Conservation (phyloP, 768 basidiomycete species). For the Pulveroboletus ravenelii region DNA sequence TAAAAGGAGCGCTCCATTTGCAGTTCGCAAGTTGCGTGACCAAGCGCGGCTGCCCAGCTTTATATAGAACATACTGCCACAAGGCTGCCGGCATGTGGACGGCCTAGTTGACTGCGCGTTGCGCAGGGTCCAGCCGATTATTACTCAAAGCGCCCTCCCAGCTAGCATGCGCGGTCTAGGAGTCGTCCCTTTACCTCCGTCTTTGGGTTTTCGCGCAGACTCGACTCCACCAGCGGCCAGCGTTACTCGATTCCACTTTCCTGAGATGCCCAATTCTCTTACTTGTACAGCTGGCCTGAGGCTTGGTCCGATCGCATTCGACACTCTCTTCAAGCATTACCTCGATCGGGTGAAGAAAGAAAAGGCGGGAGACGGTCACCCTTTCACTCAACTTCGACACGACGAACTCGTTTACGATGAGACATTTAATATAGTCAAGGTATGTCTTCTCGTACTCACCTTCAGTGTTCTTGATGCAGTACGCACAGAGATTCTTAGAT, state of each 20-base stretch:
- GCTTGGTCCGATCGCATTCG: constrained; percentile 68
- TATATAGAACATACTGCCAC: too few relatives aligned
- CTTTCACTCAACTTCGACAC: constrained; percentile 49
- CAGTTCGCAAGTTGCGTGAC: too few relatives aligned
- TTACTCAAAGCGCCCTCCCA: too few relatives aligned
- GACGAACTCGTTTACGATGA: constrained; percentile 82
- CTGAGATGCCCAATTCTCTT: constrained; percentile 46
- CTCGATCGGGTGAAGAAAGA: constrained; percentile 58
- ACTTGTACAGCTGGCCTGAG: constrained; percentile 58
- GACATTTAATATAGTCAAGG: constrained; percentile 74
- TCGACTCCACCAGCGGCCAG: neutral
- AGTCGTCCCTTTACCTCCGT: neutral
- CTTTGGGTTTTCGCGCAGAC: neutral
- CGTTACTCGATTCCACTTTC: neutral
- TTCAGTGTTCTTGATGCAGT: neutral
- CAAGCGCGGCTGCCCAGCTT: too few relatives aligned
- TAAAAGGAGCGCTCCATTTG: too few relatives aligned
- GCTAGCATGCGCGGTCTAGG: neutral
- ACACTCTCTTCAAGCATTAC: constrained; percentile 83
- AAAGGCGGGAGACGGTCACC: constrained; percentile 32
- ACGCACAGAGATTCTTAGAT: constrained; percentile 63
- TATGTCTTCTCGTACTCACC: constrained; percentile 22
- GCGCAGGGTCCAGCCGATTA: too few relatives aligned
- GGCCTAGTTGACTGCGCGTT: too few relatives aligned
- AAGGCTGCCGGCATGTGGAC: too few relatives aligned